Evolutionary conservation across 768 basidiomycete genomes (phyloP).

Genomic region (Sporobolomyces phaffii): DNA sequence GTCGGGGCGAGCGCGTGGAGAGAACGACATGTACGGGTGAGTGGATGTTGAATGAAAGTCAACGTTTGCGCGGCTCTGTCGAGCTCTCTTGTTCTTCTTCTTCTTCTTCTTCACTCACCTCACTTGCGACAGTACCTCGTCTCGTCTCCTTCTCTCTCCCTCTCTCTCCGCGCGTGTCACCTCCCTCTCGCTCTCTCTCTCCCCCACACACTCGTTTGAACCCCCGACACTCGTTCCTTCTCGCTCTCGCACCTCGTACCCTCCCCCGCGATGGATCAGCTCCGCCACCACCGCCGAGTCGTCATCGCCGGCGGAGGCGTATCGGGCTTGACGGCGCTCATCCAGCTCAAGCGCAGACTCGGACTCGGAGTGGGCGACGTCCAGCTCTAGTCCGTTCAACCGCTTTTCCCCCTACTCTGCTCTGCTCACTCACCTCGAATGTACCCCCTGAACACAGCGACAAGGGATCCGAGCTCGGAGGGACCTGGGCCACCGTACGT

Average conservation of each 20-base stretch:
- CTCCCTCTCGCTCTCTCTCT: neutral
- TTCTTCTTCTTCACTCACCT: too few relatives aligned
- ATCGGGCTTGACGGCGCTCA: slow-evolving; percentile 26
- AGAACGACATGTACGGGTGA: neutral
- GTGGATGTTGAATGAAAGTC: neutral
- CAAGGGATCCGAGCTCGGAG: neutral
- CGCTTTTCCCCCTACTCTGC: too few relatives aligned
- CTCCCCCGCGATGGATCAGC: neutral
- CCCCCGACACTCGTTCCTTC: neutral
- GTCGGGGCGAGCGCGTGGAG: slow-evolving; percentile 3
- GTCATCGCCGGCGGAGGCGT: slow-evolving; percentile 39
- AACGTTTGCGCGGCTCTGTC: neutral
- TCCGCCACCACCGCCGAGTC: neutral
- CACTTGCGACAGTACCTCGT: neutral
- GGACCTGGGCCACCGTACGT: slow-evolving; percentile 20
- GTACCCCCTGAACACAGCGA: slow-evolving; percentile 16
- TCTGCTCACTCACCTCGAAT: neutral
- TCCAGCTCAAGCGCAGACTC: slow-evolving; percentile 37
- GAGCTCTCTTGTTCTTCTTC: neutral
- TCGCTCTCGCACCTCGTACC: neutral
- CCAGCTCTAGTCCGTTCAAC: slow-evolving; percentile 27
- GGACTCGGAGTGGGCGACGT: slow-evolving; percentile 14
- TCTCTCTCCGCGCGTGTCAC: neutral
- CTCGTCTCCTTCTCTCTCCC: neutral
- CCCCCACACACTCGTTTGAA: neutral